Percentiles rank a stretch among this genome's conserved stretches.
Conservation (phyloP, 345 rosid species). For the Murraya paniculata region DNA sequence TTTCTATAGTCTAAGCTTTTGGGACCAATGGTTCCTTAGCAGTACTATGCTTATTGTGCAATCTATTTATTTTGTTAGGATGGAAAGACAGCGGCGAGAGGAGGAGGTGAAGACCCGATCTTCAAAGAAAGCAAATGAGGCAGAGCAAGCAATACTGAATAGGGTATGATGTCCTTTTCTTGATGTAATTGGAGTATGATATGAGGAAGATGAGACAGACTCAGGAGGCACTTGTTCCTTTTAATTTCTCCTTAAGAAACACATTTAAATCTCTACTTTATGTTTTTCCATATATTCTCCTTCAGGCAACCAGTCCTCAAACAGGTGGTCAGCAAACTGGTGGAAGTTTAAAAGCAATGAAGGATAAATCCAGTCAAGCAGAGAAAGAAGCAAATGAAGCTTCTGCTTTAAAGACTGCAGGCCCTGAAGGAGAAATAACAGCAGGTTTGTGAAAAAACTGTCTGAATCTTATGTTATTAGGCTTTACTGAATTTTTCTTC, state of each 20-base stretch:
- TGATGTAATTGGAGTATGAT: conserved; percentile 11
- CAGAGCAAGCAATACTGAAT: conserved; percentile 72
- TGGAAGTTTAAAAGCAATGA: conserved; percentile 78
- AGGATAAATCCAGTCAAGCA: conserved; percentile 54
- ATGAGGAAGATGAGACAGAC: background rate
- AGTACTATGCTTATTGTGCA: background rate
- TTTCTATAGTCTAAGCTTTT: background rate
- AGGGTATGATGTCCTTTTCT: conserved; percentile 48
- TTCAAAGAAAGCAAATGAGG: conserved; percentile 73
- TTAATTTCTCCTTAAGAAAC: background rate
- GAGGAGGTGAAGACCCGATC: conserved; percentile 82
- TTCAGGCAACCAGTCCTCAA: conserved; percentile 93
- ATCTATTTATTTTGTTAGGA: conserved; percentile 33
- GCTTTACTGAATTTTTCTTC: background rate
- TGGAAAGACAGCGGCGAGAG: conserved; percentile 98
- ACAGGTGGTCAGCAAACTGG: conserved; percentile 62
- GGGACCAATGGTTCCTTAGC: background rate
- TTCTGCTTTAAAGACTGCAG: conserved; percentile 73
- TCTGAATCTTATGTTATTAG: background rate
- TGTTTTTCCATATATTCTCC: conserved; percentile 6
- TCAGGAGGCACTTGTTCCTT: background rate
- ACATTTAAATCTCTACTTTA: conserved; percentile 4
- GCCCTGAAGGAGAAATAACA: conserved; percentile 78
- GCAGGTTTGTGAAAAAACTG: conserved; percentile 55
- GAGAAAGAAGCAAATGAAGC: conserved; percentile 67